Base-by-base conservation (phyloP, 257 asterid species). In the Marsdenia floribunda region DNA sequence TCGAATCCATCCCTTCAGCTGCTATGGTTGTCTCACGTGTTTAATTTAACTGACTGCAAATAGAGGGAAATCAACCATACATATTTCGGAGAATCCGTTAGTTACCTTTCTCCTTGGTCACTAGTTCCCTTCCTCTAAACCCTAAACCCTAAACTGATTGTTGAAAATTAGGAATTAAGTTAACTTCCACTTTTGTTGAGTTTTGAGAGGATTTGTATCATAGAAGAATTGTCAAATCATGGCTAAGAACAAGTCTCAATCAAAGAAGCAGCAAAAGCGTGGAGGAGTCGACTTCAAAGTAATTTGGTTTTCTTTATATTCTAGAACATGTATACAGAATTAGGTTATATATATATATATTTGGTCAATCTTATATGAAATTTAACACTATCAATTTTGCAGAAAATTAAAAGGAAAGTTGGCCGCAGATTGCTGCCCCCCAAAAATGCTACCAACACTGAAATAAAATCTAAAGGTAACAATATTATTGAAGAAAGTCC, bases 361-460 rank as follows among this genome's bases (percentile, higher is more conserved):
- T 29, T 29, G 0, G 33, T 29, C 47, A 38, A 44, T 44, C 44
- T 59, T 59, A 3, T 33, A 38, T 59, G 66, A 61, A 9, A 11
- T 14, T 29, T 69, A 22, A 57, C 68, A 7, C 64, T 68, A 42
- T 61, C 49, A 24, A 3, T 72, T 70, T 60, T 58, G 83, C 90
- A 95, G 98, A 95, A 95, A 92, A 86, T 82, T 59, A 92, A 79
- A 88, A 84, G 96, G 81, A 95, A 94, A 86, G 54, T 95, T 50
- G 98, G 99, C 50, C 84, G 97, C 85, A 95, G 86, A 85, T 86
- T 95, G 90, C 97, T 97, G 78, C 98, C 98, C 5, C 90, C 99
- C 1, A 88, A 92, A 84, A 95, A 92, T 84, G 80, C 96, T 70
- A 95, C 99, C 6, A 90, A 86, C 83, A 89, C 96, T 49, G 94